These are phyloP conservation scores for Penicillium odoratum DNA, from an alignment of 495 filamentous ascomycete species.

Conservation along the genomic window DNA sequence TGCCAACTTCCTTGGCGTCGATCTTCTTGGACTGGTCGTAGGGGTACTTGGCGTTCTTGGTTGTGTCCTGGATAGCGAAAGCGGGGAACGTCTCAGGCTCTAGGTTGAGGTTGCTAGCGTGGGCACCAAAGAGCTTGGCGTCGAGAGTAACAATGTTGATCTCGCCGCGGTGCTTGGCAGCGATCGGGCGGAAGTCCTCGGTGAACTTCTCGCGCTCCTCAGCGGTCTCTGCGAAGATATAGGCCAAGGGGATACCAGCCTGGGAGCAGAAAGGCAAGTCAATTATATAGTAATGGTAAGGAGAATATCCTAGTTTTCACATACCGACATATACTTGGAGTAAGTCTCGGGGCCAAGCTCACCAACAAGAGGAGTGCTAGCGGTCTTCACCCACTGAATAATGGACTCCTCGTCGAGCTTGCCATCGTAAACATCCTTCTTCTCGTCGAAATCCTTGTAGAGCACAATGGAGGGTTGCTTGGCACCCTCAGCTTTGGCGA, in stretches of 20 bases:
- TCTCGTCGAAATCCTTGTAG: slow-evolving; percentile 98
- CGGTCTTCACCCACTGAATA: slow-evolving; percentile 76
- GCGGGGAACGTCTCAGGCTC: slow-evolving; percentile 93
- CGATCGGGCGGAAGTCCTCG: slow-evolving; percentile 55
- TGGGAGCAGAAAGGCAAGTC: slow-evolving; percentile 20
- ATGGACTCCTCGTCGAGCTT: slow-evolving; percentile 77
- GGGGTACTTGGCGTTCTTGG: slow-evolving; percentile 97
- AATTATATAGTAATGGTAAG: background rate
- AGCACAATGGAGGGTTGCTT: slow-evolving; percentile 84
- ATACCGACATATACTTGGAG: slow-evolving; percentile 86
- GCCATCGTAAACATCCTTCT: slow-evolving; percentile 80
- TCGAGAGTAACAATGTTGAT: slow-evolving; percentile 99
- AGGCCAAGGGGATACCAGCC: slow-evolving; percentile 90
- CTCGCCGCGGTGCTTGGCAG: slow-evolving; percentile 66
- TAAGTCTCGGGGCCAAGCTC: slow-evolving; percentile 99
- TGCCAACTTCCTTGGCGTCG: slow-evolving; percentile 68
- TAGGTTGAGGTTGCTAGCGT: slow-evolving; percentile 96
- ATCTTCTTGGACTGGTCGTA: slow-evolving; percentile 84
- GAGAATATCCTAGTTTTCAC: slow-evolving; percentile 26
- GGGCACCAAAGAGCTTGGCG: slow-evolving; percentile 90
- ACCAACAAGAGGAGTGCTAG: slow-evolving; percentile 88
- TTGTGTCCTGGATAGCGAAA: slow-evolving; percentile 95
- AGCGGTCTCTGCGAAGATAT: slow-evolving; percentile 93
- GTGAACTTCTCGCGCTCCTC: slow-evolving; percentile 85
- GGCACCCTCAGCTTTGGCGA: slow-evolving; percentile 89